Percentiles rank a stretch among this genome's conserved stretches.
These are phyloP conservation scores for Lactarius pseudohatsudake DNA, from an alignment of 768 basidiomycete genomes.

Conservation along the genomic window DNA sequence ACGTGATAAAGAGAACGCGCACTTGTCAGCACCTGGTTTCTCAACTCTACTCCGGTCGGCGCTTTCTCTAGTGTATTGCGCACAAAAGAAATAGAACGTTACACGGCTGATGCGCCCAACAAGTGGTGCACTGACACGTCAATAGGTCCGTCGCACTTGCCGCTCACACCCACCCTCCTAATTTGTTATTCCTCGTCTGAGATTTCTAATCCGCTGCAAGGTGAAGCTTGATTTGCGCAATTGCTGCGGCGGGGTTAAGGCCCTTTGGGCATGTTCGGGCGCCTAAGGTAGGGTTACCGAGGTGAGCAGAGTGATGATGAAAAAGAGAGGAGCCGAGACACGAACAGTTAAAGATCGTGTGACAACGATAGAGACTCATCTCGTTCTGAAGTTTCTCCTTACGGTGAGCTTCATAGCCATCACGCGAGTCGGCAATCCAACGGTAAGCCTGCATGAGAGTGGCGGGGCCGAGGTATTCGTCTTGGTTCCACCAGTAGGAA, in stretches of 20 bases:
- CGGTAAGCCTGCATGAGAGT: conserved; percentile 96
- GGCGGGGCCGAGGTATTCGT: conserved; percentile 96
- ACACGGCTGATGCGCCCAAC: conserved; percentile 4
- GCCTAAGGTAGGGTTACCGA: conserved; percentile 40
- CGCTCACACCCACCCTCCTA: background rate
- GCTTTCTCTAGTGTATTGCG: conserved; percentile 14
- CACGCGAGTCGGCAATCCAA: conserved; percentile 98
- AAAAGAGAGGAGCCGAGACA: conserved; percentile 31
- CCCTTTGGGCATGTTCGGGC: conserved; percentile 98
- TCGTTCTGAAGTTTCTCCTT: conserved; percentile 95
- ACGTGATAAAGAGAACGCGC: background rate
- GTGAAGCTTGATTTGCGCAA: conserved; percentile 92
- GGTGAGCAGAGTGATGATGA: background rate
- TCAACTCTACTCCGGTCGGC: background rate
- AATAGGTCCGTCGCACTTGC: background rate
- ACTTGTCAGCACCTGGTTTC: background rate
- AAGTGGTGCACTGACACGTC: conserved; percentile 9
- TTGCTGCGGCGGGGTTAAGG: conserved; percentile 88
- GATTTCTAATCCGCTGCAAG: conserved; percentile 63
- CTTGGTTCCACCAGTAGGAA: conserved; percentile 99
- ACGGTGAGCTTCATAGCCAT: conserved; percentile 72
- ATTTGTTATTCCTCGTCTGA: background rate
- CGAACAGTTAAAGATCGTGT: conserved; percentile 95
- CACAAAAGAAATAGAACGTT: conserved; percentile 8
- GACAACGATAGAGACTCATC: conserved; percentile 95